Conservation (phyloP, 2,329 filamentous ascomycete genomes). For the Monilinia fructicola region DNA sequence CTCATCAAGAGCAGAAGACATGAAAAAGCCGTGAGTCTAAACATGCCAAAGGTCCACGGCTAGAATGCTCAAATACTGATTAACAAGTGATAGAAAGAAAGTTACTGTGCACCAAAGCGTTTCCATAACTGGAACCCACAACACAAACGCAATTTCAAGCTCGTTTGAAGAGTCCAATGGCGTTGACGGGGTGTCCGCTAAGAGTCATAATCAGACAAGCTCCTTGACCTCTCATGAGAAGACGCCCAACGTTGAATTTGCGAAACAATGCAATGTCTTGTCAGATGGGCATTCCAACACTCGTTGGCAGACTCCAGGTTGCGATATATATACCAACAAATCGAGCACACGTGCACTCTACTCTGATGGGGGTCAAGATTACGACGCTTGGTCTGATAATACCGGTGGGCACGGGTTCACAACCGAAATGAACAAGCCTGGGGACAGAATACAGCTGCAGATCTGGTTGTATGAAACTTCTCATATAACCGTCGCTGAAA, state of each 20-base stretch:
- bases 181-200: background rate
- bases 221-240: background rate
- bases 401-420: slow-evolving; percentile 14
- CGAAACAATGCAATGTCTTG: background rate
- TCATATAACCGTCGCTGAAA: slow-evolving; percentile 17
- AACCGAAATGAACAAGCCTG: background rate
- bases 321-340: background rate
- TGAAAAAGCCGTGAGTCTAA: background rate
- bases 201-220: background rate
- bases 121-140: background rate
- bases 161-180: background rate
- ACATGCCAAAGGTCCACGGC: background rate
- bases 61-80: background rate
- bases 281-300: background rate
- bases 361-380: background rate
- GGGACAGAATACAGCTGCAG: slow-evolving; percentile 10
- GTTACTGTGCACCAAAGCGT: background rate
- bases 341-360: background rate
- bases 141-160: background rate
- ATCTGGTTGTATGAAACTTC: slow-evolving; percentile 11
- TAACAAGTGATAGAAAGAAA: background rate
- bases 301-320: background rate
- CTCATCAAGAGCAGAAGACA: background rate
- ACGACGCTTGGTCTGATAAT: slow-evolving; percentile 13
- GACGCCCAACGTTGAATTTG: background rate